Percentiles rank a stretch among this genome's conserved stretches.
Evolutionary conservation across 495 filamentous ascomycete genomes (phyloP).

Genomic region (Aspergillus heteromorphus): DNA sequence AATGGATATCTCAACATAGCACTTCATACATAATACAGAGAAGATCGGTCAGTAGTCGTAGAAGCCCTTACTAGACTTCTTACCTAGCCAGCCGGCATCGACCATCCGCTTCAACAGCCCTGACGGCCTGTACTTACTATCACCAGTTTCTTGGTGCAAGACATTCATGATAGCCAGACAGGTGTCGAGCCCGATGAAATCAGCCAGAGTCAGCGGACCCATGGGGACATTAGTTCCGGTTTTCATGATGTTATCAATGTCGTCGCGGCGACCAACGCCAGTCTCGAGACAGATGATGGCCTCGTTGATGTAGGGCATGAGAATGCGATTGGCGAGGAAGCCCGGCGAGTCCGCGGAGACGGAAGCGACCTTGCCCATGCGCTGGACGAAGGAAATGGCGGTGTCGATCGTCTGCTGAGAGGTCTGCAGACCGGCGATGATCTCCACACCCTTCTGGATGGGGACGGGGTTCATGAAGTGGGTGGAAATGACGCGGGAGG

Average conservation of each 20-base stretch:
- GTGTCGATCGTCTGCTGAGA: slow-evolving; percentile 72
- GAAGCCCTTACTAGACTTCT: slow-evolving; percentile 96
- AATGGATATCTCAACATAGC: neutral
- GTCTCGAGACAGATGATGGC: slow-evolving; percentile 96
- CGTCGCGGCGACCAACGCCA: slow-evolving; percentile 75
- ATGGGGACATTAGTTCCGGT: slow-evolving; percentile 98
- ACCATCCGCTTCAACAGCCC: slow-evolving; percentile 91
- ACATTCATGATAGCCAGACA: slow-evolving; percentile 98
- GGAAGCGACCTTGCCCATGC: slow-evolving; percentile 90
- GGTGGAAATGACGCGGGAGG: slow-evolving; percentile 86
- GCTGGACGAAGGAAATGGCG: slow-evolving; percentile 79
- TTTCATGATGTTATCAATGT: slow-evolving; percentile 98
- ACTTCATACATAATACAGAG: slow-evolving; percentile 6
- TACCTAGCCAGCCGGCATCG: slow-evolving; percentile 94
- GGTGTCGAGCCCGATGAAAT: slow-evolving; percentile 97
- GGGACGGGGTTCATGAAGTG: slow-evolving; percentile 99
- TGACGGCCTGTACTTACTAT: slow-evolving; percentile 89
- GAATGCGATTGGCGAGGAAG: slow-evolving; percentile 91
- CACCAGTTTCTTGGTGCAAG: slow-evolving; percentile 82
- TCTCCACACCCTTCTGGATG: slow-evolving; percentile 94
- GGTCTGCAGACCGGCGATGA: slow-evolving; percentile 91
- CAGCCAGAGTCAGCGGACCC: slow-evolving; percentile 88
- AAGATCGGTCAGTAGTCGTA: slow-evolving; percentile 65
- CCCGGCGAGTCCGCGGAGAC: slow-evolving; percentile 84
- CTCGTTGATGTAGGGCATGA: slow-evolving; percentile 99